A percentile compares a stretch with the other conserved stretches of the same genome.
These are phyloP conservation scores for Plasmodium gallinaceum DNA, from an alignment of 169 alveolate genomes.

Conservation along the genomic window DNA sequence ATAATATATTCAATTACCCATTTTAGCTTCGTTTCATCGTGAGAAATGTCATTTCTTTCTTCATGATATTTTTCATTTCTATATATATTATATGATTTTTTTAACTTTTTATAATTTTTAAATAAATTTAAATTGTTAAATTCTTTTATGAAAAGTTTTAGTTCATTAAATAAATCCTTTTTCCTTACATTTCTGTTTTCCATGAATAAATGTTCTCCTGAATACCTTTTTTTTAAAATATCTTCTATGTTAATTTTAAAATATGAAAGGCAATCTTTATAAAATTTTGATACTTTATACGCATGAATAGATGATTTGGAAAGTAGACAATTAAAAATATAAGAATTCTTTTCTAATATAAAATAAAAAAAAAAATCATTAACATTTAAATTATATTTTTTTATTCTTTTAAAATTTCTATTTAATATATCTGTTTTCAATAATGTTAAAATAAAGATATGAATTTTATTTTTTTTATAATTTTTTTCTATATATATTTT, in stretches of 20 bases:
- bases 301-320: constrained; percentile 21
- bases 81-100: neutral
- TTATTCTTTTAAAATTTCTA: neutral
- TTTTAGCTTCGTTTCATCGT: neutral
- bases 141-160: neutral
- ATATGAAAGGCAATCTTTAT: constrained; percentile 11
- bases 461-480: neutral
- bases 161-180: neutral
- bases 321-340: neutral
- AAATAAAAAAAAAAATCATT: constrained; percentile 16
- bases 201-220: neutral
- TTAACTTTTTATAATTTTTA: neutral
- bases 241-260: constrained; percentile 16
- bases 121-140: neutral
- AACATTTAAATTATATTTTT: neutral
- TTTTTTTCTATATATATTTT: neutral
- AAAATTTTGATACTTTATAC: neutral
- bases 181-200: neutral
- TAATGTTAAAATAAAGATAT: neutral
- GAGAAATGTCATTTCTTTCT: neutral
- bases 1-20: neutral
- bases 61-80: neutral
- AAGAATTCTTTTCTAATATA: constrained; percentile 12
- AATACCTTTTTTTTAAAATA: neutral
- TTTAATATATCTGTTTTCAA: neutral